These are phyloP conservation scores for Didymella pinodella DNA, from an alignment of 2,329 filamentous ascomycete species.

Conservation along the genomic window DNA sequence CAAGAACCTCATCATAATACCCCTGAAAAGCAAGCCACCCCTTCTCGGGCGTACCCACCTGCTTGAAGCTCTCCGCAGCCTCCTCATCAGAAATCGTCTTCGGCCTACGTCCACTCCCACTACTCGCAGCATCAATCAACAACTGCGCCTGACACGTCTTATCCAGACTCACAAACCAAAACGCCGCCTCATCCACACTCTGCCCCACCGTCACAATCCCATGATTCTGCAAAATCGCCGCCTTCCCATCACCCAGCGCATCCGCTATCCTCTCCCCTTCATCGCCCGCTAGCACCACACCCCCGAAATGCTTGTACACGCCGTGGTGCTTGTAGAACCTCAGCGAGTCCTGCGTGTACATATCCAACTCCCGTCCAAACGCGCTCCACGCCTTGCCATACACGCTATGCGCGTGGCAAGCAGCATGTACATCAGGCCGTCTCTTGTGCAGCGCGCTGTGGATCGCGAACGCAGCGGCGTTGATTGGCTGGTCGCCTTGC, in stretches of 20 bases:
- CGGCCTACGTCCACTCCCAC: conserved; percentile 50
- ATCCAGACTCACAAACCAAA: conserved; percentile 57
- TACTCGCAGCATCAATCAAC: conserved; percentile 53
- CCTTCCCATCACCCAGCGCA: conserved; percentile 47
- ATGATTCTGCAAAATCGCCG: conserved; percentile 52
- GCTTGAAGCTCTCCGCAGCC: conserved; percentile 50
- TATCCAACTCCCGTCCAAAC: conserved; percentile 57
- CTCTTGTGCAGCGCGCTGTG: conserved; percentile 54
- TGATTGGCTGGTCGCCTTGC: conserved; percentile 53
- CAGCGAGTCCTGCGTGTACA: conserved; percentile 59
- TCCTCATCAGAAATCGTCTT: conserved; percentile 54
- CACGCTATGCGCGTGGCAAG: conserved; percentile 57
- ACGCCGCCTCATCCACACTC: conserved; percentile 56
- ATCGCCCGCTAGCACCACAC: conserved; percentile 53
- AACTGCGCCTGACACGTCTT: conserved; percentile 58
- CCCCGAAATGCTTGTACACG: conserved; percentile 54
- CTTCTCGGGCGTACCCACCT: conserved; percentile 59
- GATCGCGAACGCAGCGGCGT: conserved; percentile 58
- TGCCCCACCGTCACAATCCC: conserved; percentile 50
- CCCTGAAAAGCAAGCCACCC: conserved; percentile 63
- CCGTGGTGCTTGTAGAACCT: conserved; percentile 53
- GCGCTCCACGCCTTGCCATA: conserved; percentile 58
- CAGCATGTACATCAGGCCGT: conserved; percentile 51
- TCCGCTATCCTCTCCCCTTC: conserved; percentile 56
- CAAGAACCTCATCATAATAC: conserved; percentile 63